Base-by-base conservation (phyloP, 306 rosid genomes). In the Vicia faba region DNA sequence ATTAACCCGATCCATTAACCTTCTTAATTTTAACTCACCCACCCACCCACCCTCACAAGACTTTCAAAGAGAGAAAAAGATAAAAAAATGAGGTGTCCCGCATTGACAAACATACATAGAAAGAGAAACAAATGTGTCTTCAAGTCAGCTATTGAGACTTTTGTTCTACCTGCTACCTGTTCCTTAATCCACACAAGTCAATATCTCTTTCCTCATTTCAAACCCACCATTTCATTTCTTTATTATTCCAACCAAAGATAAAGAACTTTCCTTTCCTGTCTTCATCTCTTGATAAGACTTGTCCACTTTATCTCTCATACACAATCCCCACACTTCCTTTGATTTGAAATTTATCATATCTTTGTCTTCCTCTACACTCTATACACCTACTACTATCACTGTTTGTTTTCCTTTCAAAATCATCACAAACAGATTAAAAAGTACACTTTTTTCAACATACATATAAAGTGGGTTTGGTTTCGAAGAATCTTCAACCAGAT, bases 261-360 rank as follows among this genome's bases (percentile, higher is more conserved):
- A 70, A 66, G 79, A 81, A 81, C 83, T 75, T 74, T 79, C 82
- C 79, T 69, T 80, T 79, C 12, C 49, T 59, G 79, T 81, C 70
- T 71, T 78, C 39, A 78, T 51, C 73, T 70, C 38, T 0, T 26
- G 31, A 61, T 33, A 64, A 29, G 51, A 60, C 68, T 48, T 71
- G 18, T 61, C 41, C 62, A 53, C 11, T 43, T 23, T 54, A 23
- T 73, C 65, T 71, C 41, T 79, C 62, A 57, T 51, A 57, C 66
- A 65, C 48, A 12, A 12, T 10, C 23, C 23, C 55, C 53, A 56
- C 57, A 51, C 12, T 78, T 57, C 40, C 45, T 43, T 75, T 72
- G 76, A 78, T 78, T 84, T 82, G 82, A 80, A 51, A 68, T 72
- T 54, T 78, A 81, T 69, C 23, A 55, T 18, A 51, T 49, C 61